Percentiles rank a stretch among this genome's conserved stretches.
phyloP scores from a whole-genome alignment of 495 filamentous ascomycete genomes.

The Podospora conica region DNA sequence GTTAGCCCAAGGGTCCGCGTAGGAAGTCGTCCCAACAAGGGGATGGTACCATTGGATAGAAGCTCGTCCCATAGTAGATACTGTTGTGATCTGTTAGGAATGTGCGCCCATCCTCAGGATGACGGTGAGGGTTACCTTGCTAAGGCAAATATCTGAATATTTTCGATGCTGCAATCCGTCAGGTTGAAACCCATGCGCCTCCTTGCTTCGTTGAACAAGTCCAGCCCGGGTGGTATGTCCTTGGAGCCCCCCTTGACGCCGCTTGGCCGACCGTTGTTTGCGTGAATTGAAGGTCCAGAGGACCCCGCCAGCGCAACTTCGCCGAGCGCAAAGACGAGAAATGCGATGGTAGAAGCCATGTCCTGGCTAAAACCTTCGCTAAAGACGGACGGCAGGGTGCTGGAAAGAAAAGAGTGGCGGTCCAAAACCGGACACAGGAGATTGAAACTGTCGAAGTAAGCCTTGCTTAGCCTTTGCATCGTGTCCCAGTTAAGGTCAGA shows the following conservation, averaged over 20 bases:
- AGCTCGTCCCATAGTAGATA: constrained; percentile 48
- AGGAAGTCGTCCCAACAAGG: neutral
- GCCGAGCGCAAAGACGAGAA: constrained; percentile 53
- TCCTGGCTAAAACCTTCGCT: constrained; percentile 46
- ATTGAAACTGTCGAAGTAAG: constrained; percentile 53
- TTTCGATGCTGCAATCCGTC: constrained; percentile 50
- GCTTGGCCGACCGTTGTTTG: constrained; percentile 41
- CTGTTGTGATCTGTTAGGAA: constrained; percentile 25
- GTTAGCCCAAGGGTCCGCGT: constrained; percentile 5
- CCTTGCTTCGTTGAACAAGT: constrained; percentile 55
- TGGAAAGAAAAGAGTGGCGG: constrained; percentile 43
- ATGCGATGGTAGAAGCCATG: constrained; percentile 43
- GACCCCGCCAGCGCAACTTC: constrained; percentile 46
- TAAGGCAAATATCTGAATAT: constrained; percentile 50
- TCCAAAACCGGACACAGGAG: constrained; percentile 51
- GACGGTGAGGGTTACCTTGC: constrained; percentile 38
- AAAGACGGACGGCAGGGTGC: constrained; percentile 40
- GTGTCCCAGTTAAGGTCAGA: constrained; percentile 38
- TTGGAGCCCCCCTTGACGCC: constrained; percentile 47
- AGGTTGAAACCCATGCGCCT: constrained; percentile 51
- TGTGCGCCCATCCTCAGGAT: neutral
- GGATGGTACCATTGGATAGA: constrained; percentile 41
- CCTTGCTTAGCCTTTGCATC: constrained; percentile 44
- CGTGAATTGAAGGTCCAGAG: constrained; percentile 38
- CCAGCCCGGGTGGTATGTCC: constrained; percentile 48